Conservation (phyloP, 352 stramenopile species). For the Hyphochytrium catenoides region DNA sequence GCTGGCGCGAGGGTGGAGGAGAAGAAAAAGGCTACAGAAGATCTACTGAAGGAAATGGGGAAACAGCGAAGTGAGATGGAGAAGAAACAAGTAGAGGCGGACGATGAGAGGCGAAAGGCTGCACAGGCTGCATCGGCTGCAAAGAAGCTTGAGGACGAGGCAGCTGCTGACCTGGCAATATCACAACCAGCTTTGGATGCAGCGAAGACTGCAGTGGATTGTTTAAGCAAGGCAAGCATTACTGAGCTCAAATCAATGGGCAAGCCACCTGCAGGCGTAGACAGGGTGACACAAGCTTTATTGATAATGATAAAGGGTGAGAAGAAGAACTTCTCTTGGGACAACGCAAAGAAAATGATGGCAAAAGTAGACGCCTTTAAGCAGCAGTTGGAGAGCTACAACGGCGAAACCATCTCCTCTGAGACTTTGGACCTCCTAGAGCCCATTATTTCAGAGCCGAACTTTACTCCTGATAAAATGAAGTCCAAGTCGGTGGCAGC, state of each 20-base stretch:
- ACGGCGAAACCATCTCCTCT: slow-evolving; percentile 66
- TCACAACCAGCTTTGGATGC: slow-evolving; percentile 55
- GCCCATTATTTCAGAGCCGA: slow-evolving; percentile 58
- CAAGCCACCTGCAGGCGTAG: slow-evolving; percentile 55
- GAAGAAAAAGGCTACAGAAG: slow-evolving; percentile 58
- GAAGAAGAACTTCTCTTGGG: slow-evolving; percentile 77
- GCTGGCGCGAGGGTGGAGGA: slow-evolving; percentile 74
- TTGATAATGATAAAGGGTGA: slow-evolving; percentile 79
- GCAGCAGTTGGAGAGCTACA: slow-evolving; percentile 58
- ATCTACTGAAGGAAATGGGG: slow-evolving; percentile 60
- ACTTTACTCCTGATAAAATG: slow-evolving; percentile 83
- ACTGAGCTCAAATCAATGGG: slow-evolving; percentile 65
- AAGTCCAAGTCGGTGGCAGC: slow-evolving; percentile 70
- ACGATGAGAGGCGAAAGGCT: slow-evolving; percentile 45
- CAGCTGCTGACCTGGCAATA: slow-evolving; percentile 33
- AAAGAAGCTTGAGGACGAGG: slow-evolving; percentile 31
- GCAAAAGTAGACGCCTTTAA: slow-evolving; percentile 78
- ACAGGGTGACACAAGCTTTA: slow-evolving; percentile 64
- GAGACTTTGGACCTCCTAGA: slow-evolving; percentile 61
- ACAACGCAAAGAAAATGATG: slow-evolving; percentile 89
- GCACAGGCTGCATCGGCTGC: slow-evolving; percentile 32
- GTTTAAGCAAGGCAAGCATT: slow-evolving; percentile 58
- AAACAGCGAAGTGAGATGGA: slow-evolving; percentile 66
- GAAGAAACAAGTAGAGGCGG: slow-evolving; percentile 45
- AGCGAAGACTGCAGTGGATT: slow-evolving; percentile 59